Conservation (phyloP, 2,329 filamentous ascomycete species). For the Exophiala mesophila region DNA sequence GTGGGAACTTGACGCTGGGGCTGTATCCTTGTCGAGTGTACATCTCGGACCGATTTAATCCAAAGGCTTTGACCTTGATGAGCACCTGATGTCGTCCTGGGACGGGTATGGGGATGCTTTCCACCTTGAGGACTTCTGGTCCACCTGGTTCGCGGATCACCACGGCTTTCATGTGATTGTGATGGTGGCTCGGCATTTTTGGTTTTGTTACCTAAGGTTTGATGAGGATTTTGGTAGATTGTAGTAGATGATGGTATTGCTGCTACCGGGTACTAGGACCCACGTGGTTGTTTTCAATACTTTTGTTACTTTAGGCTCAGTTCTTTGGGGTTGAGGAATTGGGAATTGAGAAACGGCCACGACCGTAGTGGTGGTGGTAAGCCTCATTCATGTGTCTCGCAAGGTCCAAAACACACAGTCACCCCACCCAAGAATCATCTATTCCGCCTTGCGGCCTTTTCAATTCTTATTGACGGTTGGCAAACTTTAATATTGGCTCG, state of each 20-base stretch:
- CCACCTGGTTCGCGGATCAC: slow-evolving; percentile 39
- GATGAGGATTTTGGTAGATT: background rate
- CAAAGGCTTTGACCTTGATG: slow-evolving; percentile 41
- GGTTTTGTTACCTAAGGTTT: slow-evolving; percentile 2
- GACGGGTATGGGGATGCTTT: slow-evolving; percentile 36
- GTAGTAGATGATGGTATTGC: background rate
- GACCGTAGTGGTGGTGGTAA: too few relatives aligned
- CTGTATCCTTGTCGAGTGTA: slow-evolving; percentile 45
- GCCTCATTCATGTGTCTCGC: too few relatives aligned
- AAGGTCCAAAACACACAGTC: too few relatives aligned
- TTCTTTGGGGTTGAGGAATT: too few relatives aligned
- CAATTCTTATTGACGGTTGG: too few relatives aligned
- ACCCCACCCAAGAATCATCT: too few relatives aligned
- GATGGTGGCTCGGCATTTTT: slow-evolving; percentile 11
- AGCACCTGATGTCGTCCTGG: slow-evolving; percentile 37
- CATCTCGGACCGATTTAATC: slow-evolving; percentile 46
- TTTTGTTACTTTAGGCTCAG: too few relatives aligned
- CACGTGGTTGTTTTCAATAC: background rate
- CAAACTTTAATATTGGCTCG: too few relatives aligned
- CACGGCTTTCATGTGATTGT: slow-evolving; percentile 41
- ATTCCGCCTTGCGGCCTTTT: too few relatives aligned
- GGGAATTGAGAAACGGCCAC: too few relatives aligned
- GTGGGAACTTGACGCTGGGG: slow-evolving; percentile 38
- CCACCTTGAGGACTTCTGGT: slow-evolving; percentile 38
- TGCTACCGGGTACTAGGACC: too few relatives aligned